Conservation (phyloP, 805 yeast species). For the Nakazawaea sp. region DNA sequence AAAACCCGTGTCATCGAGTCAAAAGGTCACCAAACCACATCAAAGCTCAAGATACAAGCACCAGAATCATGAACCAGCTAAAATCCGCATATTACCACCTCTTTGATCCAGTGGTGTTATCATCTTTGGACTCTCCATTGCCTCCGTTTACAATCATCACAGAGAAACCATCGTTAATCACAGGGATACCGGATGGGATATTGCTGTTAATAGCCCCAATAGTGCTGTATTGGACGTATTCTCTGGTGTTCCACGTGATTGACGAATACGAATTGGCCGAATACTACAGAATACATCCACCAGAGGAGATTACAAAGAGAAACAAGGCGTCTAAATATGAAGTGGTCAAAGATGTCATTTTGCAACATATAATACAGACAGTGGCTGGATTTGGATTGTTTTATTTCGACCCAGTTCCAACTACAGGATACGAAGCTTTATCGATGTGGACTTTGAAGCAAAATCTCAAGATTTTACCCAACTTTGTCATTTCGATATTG, state of each 20-base stretch:
- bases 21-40: too few relatives aligned
- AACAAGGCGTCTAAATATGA: constrained; percentile 67
- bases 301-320: constrained; percentile 71
- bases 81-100: background rate
- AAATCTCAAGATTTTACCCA: constrained; percentile 34
- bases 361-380: constrained; percentile 84
- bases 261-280: constrained; percentile 76
- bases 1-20: too few relatives aligned
- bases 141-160: constrained; percentile 22
- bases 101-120: constrained; percentile 1
- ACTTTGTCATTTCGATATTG: constrained; percentile 35
- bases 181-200: constrained; percentile 64
- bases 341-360: constrained; percentile 73
- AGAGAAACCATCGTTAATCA: constrained; percentile 37
- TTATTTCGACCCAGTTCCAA: constrained; percentile 48
- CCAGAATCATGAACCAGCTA: constrained; percentile 1
- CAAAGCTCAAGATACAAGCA: background rate
- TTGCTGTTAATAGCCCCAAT: constrained; percentile 73
- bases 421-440: constrained; percentile 42
- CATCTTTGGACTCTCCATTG: constrained; percentile 10
- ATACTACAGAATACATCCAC: constrained; percentile 83
- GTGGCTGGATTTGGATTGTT: constrained; percentile 53
- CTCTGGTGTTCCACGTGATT: constrained; percentile 64
- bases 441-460: constrained; percentile 40
- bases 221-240: constrained; percentile 76